Percentiles rank a stretch among this genome's conserved stretches.
Conservation (phyloP, 2,329 filamentous ascomycete genomes). For the Hirsutella thompsonii region DNA sequence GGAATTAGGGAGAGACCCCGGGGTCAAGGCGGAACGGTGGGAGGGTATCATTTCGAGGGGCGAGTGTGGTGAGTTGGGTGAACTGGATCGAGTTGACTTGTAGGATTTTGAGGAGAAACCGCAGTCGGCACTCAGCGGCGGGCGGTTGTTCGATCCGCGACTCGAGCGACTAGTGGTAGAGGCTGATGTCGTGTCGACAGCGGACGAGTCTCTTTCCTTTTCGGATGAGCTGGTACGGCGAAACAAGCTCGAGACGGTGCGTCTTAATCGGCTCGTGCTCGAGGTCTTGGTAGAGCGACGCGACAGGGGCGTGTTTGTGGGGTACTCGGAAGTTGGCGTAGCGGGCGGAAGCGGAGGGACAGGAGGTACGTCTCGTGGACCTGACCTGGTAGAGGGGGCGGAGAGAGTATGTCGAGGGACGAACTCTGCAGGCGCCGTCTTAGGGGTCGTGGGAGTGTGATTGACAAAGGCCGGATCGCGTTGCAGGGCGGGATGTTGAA, state of each 20-base stretch:
- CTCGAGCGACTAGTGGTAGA: conserved; percentile 8
- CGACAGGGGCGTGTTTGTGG: conserved; percentile 14
- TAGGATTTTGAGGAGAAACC: conserved; percentile 34
- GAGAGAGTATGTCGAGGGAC: not conserved
- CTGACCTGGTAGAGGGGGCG: conserved; percentile 5
- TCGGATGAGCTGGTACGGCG: conserved; percentile 26
- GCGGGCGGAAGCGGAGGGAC: not conserved
- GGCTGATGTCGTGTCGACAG: conserved; percentile 5
- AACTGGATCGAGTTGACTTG: conserved; percentile 32
- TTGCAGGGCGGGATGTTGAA: conserved; percentile 11
- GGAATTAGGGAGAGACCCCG: conserved; percentile 24
- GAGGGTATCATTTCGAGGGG: conserved; percentile 27
- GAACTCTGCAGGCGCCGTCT: not conserved
- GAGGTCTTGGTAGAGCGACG: conserved; percentile 28
- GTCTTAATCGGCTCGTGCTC: conserved; percentile 28
- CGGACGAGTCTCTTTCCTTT: conserved; percentile 11
- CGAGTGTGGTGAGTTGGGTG: conserved; percentile 36
- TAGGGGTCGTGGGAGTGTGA: conserved; percentile 2
- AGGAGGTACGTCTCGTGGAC: not conserved
- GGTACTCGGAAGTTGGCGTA: not conserved
- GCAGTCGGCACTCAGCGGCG: conserved; percentile 16
- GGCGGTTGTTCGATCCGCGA: conserved; percentile 13
- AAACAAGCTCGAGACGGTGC: conserved; percentile 37
- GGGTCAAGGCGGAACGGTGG: conserved; percentile 8
- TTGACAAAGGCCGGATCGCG: conserved; percentile 10